These are phyloP conservation scores for Fusarium sp. DNA, from an alignment of 2,329 filamentous ascomycete genomes.

Conservation along the genomic window DNA sequence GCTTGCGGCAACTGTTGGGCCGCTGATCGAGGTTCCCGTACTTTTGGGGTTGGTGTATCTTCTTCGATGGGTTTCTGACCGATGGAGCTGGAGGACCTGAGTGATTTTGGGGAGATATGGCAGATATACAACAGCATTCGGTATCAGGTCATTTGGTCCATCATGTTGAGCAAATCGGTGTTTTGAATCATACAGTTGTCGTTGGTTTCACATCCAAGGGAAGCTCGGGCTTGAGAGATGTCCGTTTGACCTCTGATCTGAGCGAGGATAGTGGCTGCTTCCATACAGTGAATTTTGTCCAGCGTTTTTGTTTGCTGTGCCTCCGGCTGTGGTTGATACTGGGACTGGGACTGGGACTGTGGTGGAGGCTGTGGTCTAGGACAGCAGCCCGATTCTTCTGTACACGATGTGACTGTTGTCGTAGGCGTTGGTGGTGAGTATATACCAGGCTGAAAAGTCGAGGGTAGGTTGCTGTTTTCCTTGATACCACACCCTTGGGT, in stretches of 20 bases:
- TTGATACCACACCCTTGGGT: neutral
- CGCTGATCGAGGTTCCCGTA: slow-evolving; percentile 88
- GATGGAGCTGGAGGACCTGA: slow-evolving; percentile 54
- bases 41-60: slow-evolving; percentile 82
- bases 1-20: slow-evolving; percentile 84
- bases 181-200: slow-evolving; percentile 53
- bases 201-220: slow-evolving; percentile 49
- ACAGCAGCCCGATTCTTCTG: slow-evolving; percentile 19
- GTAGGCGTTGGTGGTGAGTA: slow-evolving; percentile 11
- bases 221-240: slow-evolving; percentile 43
- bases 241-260: slow-evolving; percentile 56
- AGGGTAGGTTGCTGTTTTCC: neutral
- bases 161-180: slow-evolving; percentile 52
- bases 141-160: slow-evolving; percentile 49
- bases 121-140: neutral
- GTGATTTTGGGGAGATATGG: neutral
- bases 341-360: neutral
- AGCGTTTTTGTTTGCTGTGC: neutral
- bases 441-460: neutral
- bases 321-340: neutral
- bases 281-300: slow-evolving; percentile 47
- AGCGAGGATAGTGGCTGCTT: slow-evolving; percentile 54
- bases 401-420: neutral
- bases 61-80: slow-evolving; percentile 69
- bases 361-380: slow-evolving; percentile 2